A percentile compares a stretch with the other conserved stretches of the same genome.
These are phyloP conservation scores for Turritis glabra DNA, from an alignment of 345 rosid genomes.

Conservation along the genomic window DNA sequence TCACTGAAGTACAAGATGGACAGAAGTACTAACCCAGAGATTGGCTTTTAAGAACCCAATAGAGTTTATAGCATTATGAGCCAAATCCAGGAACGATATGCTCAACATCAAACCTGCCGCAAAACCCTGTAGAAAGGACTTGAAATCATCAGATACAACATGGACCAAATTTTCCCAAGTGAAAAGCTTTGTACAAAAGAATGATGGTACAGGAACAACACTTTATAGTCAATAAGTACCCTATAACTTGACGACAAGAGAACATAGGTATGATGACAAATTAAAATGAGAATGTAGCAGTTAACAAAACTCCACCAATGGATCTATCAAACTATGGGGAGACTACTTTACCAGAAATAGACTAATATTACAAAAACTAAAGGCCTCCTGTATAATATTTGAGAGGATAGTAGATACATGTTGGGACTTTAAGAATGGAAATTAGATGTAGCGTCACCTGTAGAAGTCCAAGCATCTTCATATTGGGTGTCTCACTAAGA, in stretches of 20 bases:
- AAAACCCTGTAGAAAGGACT: constrained; percentile 69
- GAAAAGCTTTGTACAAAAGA: background rate
- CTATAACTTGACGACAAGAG: constrained; percentile 15
- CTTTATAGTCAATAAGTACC: background rate
- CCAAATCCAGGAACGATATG: constrained; percentile 94
- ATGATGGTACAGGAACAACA: background rate
- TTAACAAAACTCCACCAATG: background rate
- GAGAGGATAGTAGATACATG: constrained; percentile 8
- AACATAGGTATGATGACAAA: background rate
- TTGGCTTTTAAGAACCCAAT: constrained; percentile 93
- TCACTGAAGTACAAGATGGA: constrained; percentile 24
- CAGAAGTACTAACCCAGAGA: constrained; percentile 77
- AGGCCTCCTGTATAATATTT: background rate
- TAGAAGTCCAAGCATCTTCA: constrained; percentile 95
- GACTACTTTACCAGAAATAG: background rate
- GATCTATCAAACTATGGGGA: background rate
- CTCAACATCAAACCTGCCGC: constrained; percentile 98
- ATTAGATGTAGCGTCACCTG: constrained; percentile 54
- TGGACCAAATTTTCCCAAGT: background rate
- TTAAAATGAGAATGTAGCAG: background rate
- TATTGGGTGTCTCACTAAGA: constrained; percentile 76
- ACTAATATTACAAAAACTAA: background rate
- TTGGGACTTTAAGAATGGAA: constrained; percentile 7
- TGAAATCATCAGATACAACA: constrained; percentile 26
- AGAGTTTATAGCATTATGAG: constrained; percentile 95